Base-by-base conservation (phyloP, 495 filamentous ascomycete genomes). In the Trypethelium eluteriae region DNA sequence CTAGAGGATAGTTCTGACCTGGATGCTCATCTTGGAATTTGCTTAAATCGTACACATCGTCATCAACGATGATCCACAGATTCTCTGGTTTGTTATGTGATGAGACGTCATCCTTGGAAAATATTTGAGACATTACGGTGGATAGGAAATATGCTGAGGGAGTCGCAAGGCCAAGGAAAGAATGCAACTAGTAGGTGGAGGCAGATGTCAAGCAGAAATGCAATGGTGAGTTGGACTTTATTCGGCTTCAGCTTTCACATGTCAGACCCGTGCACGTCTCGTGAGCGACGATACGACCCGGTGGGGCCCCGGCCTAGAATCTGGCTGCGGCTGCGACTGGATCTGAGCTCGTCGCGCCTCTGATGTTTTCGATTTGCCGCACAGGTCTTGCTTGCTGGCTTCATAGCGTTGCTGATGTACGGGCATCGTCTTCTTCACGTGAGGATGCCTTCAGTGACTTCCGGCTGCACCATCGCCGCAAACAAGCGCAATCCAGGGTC, bases 11-110 rank as follows among this genome's bases (percentile, higher is more conserved):
- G 50, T 69, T 71, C 80, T 71, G 82, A 89, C 88, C 90, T 74
- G 91, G 93, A 77, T 96, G 92, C 70, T 97, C 92, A 65, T 95
- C 88, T 77, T 94, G 90, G 73, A 96, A 96, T 73, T 90, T 91
- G 69, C 92, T 94, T 69, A 99, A 76, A 76, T 99, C 94, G 74
- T 96, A 99, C 59, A 98, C 95, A 76, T 98, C 93, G 67, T 92
- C 90, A 70, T 98, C 95, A 64, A 99, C 85, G 61, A 96, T 83
- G 72, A 99, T 88, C 85, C 88, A 98, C 63, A 97, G 82, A 69
- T 86, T 89, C 70, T 92, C 86, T 56, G 86, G 76, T 78, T 91
- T 96, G 81, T 89, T 94, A 76, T 99, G 91, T 77, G 90, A 85
- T 69, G 92, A 87, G 41, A 99, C 92, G 72, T 97, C 93, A 75